These are phyloP conservation scores for Capsella rubella DNA, from an alignment of 441 rosid genomes.

Conservation along the genomic window DNA sequence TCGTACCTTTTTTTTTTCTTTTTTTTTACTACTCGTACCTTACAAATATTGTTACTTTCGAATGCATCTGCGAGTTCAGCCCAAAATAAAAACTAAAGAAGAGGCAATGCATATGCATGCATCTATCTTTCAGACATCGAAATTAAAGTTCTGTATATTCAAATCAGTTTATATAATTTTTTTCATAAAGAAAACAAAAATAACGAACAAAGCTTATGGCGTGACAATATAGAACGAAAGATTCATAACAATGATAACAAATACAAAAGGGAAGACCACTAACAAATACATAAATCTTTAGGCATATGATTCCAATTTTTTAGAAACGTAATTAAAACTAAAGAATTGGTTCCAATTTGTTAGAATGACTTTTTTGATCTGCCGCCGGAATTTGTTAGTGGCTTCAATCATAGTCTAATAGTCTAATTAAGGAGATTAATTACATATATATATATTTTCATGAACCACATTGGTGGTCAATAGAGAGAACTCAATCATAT, in stretches of 20 bases:
- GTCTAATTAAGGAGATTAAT: slow-evolving; percentile 20
- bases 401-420: slow-evolving; percentile 36
- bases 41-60: background rate
- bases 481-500: slow-evolving; percentile 24
- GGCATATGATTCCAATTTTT: background rate
- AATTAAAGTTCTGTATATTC: slow-evolving; percentile 11
- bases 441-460: slow-evolving; percentile 22
- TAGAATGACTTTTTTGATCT: slow-evolving; percentile 32
- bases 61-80: background rate
- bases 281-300: slow-evolving; percentile 6
- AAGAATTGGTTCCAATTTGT: slow-evolving; percentile 15
- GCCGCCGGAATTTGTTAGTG: slow-evolving; percentile 41
- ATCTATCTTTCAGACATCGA: slow-evolving; percentile 30
- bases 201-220: slow-evolving; percentile 16
- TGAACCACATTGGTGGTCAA: slow-evolving; percentile 18
- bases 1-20: no score
- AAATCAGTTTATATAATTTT: slow-evolving; percentile 12
- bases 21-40: background rate
- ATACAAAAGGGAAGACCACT: slow-evolving; percentile 26
- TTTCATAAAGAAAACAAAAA: slow-evolving; percentile 19
- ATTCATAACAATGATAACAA: slow-evolving; percentile 37
- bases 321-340: background rate
- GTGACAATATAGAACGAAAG: slow-evolving; percentile 30
- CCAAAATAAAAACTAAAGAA: background rate
- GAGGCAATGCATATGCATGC: slow-evolving; percentile 43